Evolutionary conservation across 371 early-diverging fungal genomes (phyloP).

Genomic region (Apophysomyces variabilis): DNA sequence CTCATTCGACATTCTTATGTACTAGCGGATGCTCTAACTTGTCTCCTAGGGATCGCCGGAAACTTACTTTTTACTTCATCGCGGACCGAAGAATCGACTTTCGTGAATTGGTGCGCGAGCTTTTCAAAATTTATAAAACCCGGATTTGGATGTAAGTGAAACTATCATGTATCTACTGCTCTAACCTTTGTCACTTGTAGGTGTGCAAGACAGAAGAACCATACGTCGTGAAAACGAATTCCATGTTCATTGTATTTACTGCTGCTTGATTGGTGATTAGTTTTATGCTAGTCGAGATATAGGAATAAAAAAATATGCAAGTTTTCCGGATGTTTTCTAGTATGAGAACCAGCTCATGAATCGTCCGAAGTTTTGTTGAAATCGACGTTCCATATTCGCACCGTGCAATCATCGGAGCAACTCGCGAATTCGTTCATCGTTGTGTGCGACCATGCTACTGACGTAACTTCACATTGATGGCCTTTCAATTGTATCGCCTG

Average conservation of each 20-base stretch:
- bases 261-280: neutral
- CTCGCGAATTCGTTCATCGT: conserved; percentile 25
- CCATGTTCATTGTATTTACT: conserved; percentile 8
- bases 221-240: neutral
- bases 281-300: neutral
- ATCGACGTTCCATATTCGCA: conserved; percentile 38
- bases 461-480: conserved; percentile 36
- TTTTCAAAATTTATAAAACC: conserved; percentile 99
- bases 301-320: neutral
- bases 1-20: neutral
- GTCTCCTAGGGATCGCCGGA: conserved; percentile 85
- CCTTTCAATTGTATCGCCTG: conserved; percentile 30
- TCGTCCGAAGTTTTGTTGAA: neutral
- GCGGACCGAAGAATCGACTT: conserved; percentile 97
- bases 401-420: conserved; percentile 47
- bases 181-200: neutral
- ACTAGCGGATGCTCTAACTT: neutral
- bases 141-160: conserved; percentile 95
- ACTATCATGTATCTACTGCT: neutral
- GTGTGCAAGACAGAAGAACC: conserved; percentile 13
- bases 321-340: too few relatives aligned
- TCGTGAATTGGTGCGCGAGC: conserved; percentile 96
- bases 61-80: conserved; percentile 94
- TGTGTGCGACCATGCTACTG: conserved; percentile 40
- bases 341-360: conserved; percentile 3